phyloP scores from a whole-genome alignment of 2,329 filamentous ascomycete species.

The Microsporum audouinii region DNA sequence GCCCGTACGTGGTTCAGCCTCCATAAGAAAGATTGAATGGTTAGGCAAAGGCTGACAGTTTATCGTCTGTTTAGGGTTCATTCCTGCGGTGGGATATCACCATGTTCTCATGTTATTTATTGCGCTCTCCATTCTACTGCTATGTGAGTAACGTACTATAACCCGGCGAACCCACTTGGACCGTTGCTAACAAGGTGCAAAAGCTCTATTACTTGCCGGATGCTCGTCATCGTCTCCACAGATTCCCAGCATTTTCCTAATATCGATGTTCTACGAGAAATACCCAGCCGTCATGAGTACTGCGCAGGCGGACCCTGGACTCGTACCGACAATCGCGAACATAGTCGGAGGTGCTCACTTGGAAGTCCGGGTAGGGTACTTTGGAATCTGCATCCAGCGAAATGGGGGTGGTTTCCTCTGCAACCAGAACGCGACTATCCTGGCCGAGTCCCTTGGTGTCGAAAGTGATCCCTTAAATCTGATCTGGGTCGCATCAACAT shows the following conservation, averaged over 20 bases:
- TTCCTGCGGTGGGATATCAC: conserved; percentile 56
- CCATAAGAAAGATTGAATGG: not conserved
- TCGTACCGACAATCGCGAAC: conserved; percentile 73
- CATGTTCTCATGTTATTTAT: conserved; percentile 98
- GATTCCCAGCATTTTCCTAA: conserved; percentile 91
- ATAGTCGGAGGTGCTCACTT: conserved; percentile 76
- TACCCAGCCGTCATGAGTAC: conserved; percentile 75
- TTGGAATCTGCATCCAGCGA: conserved; percentile 90
- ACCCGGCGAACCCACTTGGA: not conserved
- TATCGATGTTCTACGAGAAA: conserved; percentile 90
- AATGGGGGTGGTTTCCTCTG: conserved; percentile 87
- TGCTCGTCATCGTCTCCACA: conserved; percentile 93
- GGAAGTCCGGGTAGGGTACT: conserved; percentile 90
- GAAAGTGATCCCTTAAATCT: conserved; percentile 94
- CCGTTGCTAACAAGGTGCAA: not conserved
- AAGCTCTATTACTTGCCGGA: conserved; percentile 83
- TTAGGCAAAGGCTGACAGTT: conserved; percentile 2
- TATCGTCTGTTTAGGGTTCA: conserved; percentile 35
- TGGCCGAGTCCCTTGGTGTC: conserved; percentile 77
- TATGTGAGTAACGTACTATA: conserved; percentile 56
- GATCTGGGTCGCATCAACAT: conserved; percentile 92
- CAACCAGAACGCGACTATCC: conserved; percentile 89
- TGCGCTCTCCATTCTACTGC: conserved; percentile 79
- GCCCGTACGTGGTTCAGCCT: conserved; percentile 20
- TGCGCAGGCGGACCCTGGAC: conserved; percentile 80